Conservation (phyloP, 2,329 filamentous ascomycete genomes). For the Amesomyces nigricolor region DNA sequence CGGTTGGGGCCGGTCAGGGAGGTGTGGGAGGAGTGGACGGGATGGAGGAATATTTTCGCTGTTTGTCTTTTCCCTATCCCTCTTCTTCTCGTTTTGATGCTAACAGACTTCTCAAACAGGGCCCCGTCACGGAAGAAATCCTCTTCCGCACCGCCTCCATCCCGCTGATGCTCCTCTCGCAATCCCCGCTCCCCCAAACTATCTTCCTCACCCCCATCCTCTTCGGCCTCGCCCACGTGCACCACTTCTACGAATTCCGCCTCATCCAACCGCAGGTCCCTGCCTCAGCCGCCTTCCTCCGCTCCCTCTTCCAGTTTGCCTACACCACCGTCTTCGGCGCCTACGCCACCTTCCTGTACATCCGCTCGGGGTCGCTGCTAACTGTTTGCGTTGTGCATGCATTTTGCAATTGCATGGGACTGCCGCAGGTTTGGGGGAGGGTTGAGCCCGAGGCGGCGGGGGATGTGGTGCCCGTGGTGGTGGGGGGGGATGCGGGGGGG, state of each 20-base stretch:
- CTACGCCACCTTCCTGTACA: conserved; percentile 82
- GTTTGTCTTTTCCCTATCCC: conserved; percentile 44
- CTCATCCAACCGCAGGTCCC: conserved; percentile 70
- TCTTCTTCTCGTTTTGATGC: neutral
- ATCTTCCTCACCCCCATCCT: conserved; percentile 81
- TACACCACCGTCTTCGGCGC: conserved; percentile 94
- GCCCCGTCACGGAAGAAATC: conserved; percentile 85
- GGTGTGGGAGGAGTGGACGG: conserved; percentile 66
- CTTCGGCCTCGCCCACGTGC: conserved; percentile 88
- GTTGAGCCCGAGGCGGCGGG: conserved; percentile 45
- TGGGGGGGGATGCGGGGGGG: conserved; percentile 19
- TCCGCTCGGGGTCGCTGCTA: conserved; percentile 76
- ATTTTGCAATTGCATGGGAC: conserved; percentile 89
- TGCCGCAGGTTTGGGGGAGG: conserved; percentile 79
- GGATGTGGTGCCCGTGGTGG: conserved; percentile 8
- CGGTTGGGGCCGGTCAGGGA: conserved; percentile 50
- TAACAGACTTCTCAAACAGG: conserved; percentile 39
- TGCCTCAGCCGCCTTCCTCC: conserved; percentile 55
- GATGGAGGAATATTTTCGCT: conserved; percentile 81
- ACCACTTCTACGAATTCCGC: conserved; percentile 94
- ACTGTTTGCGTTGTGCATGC: conserved; percentile 72
- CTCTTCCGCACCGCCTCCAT: conserved; percentile 87
- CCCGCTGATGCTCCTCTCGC: conserved; percentile 71
- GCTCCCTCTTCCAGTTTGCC: conserved; percentile 74
- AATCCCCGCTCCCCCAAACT: conserved; percentile 50